phyloP scores from a whole-genome alignment of 1,284 basidiomycete species.

The Melampsora abietis-canadensis region DNA sequence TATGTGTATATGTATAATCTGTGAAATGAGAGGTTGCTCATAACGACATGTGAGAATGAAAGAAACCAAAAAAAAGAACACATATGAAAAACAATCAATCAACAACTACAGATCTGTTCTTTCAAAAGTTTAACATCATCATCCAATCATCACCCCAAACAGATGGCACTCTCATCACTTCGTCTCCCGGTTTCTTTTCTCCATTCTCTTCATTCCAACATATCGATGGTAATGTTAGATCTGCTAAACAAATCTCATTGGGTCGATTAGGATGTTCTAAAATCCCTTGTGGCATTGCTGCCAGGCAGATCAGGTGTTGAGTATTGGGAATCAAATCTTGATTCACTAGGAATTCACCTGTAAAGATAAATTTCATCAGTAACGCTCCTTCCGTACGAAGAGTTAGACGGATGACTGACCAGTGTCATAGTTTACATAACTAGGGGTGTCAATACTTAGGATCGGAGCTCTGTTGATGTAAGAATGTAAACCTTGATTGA shows the following conservation, averaged over 20 bases:
- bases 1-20: too few species aligned
- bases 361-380: not conserved
- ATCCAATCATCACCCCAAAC: conserved; percentile 35
- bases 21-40: too few species aligned
- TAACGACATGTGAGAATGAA: too few species aligned
- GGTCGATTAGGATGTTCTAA: not conserved
- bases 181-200: not conserved
- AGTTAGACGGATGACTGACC: not conserved
- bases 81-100: too few species aligned
- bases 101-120: too few species aligned
- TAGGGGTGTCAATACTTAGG: conserved; percentile 30
- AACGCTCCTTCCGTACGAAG: not conserved
- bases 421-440: conserved; percentile 37
- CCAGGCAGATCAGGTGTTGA: conserved; percentile 24
- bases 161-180: conserved; percentile 9
- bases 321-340: not conserved
- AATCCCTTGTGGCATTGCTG: conserved; percentile 11
- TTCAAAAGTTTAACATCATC: conserved; percentile 20
- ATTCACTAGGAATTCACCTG: conserved; percentile 31
- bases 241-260: conserved; percentile 26
- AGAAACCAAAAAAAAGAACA: too few species aligned
- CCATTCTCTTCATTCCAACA: conserved; percentile 24
- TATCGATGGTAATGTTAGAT: conserved; percentile 8
- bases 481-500: conserved; percentile 4
- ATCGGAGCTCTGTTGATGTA: conserved; percentile 33